Conservation (phyloP, 1,284 basidiomycete genomes). For the Trametes hirsuta region DNA sequence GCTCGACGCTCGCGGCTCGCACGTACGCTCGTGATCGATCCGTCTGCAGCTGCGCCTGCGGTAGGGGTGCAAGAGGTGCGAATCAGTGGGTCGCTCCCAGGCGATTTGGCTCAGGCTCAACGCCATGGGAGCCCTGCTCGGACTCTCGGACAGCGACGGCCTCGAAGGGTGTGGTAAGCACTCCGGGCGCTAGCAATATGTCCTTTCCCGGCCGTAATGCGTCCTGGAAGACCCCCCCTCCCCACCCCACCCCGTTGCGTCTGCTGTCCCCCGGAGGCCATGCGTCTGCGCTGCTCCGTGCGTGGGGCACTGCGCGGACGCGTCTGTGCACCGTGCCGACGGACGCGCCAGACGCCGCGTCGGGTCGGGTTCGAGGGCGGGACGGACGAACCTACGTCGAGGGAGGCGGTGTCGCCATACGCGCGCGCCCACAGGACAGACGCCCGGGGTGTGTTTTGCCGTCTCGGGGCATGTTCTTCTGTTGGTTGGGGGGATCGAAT, state of each 20-base stretch:
- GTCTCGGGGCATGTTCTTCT: too few species aligned
- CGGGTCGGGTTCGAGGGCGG: neutral
- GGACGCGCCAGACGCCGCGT: neutral
- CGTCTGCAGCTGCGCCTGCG: neutral
- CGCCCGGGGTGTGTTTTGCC: too few species aligned
- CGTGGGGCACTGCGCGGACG: neutral
- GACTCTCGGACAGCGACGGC: slow-evolving; percentile 13
- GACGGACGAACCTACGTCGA: neutral
- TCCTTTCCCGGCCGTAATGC: slow-evolving; percentile 22
- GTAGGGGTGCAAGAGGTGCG: neutral
- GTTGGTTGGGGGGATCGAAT: too few species aligned
- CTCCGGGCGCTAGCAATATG: slow-evolving; percentile 22
- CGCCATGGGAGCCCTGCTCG: slow-evolving; percentile 1
- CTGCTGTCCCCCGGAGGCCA: neutral
- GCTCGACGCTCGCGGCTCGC: neutral
- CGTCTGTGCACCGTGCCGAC: neutral
- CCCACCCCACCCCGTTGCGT: neutral
- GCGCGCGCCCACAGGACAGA: too few species aligned
- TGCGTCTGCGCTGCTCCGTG: neutral
- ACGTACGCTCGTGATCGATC: neutral
- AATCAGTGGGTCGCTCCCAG: slow-evolving; percentile 15
- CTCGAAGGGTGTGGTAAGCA: slow-evolving; percentile 22
- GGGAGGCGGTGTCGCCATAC: neutral
- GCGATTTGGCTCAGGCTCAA: slow-evolving; percentile 7
- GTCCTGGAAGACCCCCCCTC: slow-evolving; percentile 1